Conservation (phyloP, 2,329 filamentous ascomycete species). For the Tolypocladium guangdongense region DNA sequence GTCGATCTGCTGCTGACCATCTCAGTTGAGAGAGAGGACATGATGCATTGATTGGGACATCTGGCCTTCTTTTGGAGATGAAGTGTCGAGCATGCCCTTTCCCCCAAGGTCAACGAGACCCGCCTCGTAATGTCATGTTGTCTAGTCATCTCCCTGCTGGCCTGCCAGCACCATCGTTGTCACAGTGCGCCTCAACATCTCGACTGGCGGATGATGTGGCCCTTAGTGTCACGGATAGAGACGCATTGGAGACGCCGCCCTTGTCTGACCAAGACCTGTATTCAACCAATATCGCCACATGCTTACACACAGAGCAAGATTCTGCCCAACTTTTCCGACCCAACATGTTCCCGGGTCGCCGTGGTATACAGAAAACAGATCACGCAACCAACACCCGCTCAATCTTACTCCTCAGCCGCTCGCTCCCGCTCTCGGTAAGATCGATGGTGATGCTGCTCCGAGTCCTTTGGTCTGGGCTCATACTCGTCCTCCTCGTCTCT, state of each 20-base stretch:
- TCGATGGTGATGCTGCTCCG: slow-evolving; percentile 9
- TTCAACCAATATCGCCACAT: not conserved
- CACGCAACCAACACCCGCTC: no score
- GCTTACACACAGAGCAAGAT: not conserved
- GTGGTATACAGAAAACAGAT: not conserved
- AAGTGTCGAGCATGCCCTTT: no score
- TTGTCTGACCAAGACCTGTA: not conserved
- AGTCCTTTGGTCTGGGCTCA: slow-evolving; percentile 5
- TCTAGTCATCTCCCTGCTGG: not conserved
- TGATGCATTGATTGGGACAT: not conserved
- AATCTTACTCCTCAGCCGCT: not conserved
- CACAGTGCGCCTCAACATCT: not conserved
- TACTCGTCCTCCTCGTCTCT: slow-evolving; percentile 12
- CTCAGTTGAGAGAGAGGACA: not conserved
- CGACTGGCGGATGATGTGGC: not conserved
- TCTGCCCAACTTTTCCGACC: not conserved
- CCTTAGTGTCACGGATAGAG: not conserved
- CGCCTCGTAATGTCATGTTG: not conserved
- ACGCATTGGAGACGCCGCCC: not conserved
- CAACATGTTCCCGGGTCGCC: not conserved
- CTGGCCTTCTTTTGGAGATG: no score
- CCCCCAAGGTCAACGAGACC: no score
- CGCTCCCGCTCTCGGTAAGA: slow-evolving; percentile 11
- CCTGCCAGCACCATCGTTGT: not conserved
- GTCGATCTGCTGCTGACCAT: no score